Base-by-base conservation (phyloP, 768 basidiomycete species). In the Mycena sanguinolenta region DNA sequence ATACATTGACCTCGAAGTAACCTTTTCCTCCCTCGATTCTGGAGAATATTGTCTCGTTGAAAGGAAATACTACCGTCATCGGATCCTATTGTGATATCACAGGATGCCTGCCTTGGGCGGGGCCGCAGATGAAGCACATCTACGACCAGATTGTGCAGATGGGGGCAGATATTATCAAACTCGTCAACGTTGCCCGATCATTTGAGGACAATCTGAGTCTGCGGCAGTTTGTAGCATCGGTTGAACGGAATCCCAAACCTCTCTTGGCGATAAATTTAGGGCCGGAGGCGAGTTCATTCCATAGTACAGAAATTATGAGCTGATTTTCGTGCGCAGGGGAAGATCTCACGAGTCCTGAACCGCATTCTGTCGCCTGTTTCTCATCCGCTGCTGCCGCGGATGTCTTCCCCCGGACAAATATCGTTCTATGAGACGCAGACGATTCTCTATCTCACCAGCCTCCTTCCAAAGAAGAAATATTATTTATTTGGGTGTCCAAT, bases 241-340 rank as follows among this genome's bases (percentile, higher is more conserved):
- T 80, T 27, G 76, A 77, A 28, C 71, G 78, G 32, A 77, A 80
- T 23, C 77, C 81, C 16, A 90, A 89, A 75, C 94, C 93, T 2
- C 80, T 94, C 70, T 84, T 95, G 54, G 91, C 92, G 21, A 88
- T 95, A 80, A 95, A 94, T 80, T 90, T 94, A 86, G 92, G 92
- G n/a, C 75, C 81, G 30, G 85, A 79, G 71, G 77, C 70, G 34
- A 60, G 73, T 36, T 12, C 44, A 23, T 59, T 34, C 6, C 32
- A 9, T 67, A 32, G 5, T 13, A 27, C 39, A 19, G 7, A 27
- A 42, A 25, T 32, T 30, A 28, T 53, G 2, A 2, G 17, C 46
- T 65, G 36, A 49, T 12, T 64, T 50, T 44, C 30, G 30, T 30
- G 28, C n/a, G 36, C 27, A 86, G 67, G 94, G 94, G 16, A 93